Conservation (phyloP, 2,329 filamentous ascomycete genomes). For the Monosporascus sp. region DNA sequence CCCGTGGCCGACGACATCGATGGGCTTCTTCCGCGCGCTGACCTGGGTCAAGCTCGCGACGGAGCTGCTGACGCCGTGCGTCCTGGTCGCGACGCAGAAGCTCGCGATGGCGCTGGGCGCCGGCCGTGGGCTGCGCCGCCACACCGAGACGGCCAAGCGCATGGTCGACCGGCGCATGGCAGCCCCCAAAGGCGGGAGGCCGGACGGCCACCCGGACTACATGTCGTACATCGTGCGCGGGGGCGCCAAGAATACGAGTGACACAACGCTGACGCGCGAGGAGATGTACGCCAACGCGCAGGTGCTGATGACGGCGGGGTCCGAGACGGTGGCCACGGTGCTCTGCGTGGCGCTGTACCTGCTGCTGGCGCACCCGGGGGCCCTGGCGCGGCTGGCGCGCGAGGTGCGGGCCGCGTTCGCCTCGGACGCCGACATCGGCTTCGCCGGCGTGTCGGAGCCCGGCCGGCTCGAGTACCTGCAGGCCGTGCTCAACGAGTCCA, state of each 20-base stretch:
- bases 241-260: conserved; percentile 3
- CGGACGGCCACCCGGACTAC: conserved; percentile 13
- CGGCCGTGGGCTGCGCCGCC: conserved; percentile 1
- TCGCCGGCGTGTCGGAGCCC: conserved; percentile 3
- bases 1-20: conserved; percentile 8
- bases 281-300: conserved; percentile 16
- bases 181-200: conserved; percentile 6
- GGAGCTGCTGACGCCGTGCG: neutral
- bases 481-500: conserved; percentile 11
- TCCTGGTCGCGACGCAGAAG: neutral
- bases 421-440: conserved; percentile 7
- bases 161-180: conserved; percentile 13
- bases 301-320: conserved; percentile 11
- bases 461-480: conserved; percentile 8
- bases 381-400: conserved; percentile 3
- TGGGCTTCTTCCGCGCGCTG: conserved; percentile 7
- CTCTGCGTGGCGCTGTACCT: conserved; percentile 8
- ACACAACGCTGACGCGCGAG: conserved; percentile 8
- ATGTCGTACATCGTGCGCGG: conserved; percentile 12
- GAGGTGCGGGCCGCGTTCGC: conserved; percentile 10
- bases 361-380: conserved; percentile 8
- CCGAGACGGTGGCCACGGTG: conserved; percentile 13
- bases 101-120: neutral
- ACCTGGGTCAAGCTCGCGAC: conserved; percentile 9
- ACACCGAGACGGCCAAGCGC: conserved; percentile 5